Evolutionary conservation across 345 rosid species (phyloP), one percentile per base, ranked within the genome.

Genomic region (Pelargonium nanum): DNA sequence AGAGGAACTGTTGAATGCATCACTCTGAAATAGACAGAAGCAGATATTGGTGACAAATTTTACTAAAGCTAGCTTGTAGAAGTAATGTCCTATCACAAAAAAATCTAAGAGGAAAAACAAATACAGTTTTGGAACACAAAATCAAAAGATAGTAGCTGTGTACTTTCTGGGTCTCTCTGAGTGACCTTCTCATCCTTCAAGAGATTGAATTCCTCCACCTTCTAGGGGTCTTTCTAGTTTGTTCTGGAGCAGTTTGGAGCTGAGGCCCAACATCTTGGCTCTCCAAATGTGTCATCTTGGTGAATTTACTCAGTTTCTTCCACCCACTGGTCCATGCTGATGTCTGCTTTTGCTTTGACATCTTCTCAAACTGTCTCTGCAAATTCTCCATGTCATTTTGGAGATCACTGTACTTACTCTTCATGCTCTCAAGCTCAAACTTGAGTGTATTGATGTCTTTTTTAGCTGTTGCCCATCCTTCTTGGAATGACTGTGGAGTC

Each of bases 161-260:
- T 23, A 16, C 10, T 32, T 59, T 66, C 57, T 9, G 44, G 22
- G 52, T 10, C 20, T 1, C 53, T 9, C 20, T 54, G 32, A 1
- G 2, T 32, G 15, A 3, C 17, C 57, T 32, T 26, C 10, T 9
- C 22, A 26, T 19, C 5, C 22, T 60, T 79, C 69, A 92, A 22
- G 98, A 92, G 69, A 87, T 87, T 16, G 98, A 89, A 76, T 89
- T 92, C 68, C 98, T 84, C 98, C 98, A 89, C 64, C 97, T 82
- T 75, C 98, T 83, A 13, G 93, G 91, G 26, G 90, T 66, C 68
- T 84, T 89, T 73, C 81, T 80, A 2, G 75, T 53, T 54, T 82
- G 87, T 53, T 82, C 91, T 51, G 70, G 80, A 19, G 78, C 65
- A 10, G 61, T 65, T 5, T 82, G 74, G 24, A 62, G 57, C 73